Evolutionary conservation across 805 yeast genomes (phyloP), one percentile per base, ranked within the genome.

Genomic region (Wickerhamiella sergipiensis): DNA sequence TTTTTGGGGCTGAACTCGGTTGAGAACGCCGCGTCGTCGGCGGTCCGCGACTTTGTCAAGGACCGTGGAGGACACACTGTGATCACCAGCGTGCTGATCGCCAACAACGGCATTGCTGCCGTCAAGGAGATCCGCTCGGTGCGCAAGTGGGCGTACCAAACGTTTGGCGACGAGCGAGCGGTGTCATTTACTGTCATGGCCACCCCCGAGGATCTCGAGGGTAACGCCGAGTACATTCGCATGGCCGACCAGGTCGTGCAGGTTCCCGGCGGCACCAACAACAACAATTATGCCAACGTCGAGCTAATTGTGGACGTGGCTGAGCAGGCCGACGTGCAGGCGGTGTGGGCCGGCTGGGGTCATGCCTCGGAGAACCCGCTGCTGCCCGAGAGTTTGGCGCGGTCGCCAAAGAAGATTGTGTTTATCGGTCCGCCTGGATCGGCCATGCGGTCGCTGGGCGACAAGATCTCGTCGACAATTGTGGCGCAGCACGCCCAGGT

Each of bases 271-370:
- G 98, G 98, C 51, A 92, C 98, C 51, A 94, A 94, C 72, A 92
- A 92, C 74, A 94, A 92, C 70, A 92, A 92, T 70, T 89, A 89
- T 66, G 99, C 99, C 61, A 92, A 92, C 64, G 99, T 92, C 55
- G 98, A 92, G 59, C 75, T 92, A 55, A 92, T 92, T 67, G 97
- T 92, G 46, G 99, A 92, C 62, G 74, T 92, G 47, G 99, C 99
- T 38, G 98, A 92, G 72, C 83, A 97, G 72, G 83, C 95, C 44
- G 79, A 86, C 58, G 97, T 85, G 51, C 95, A 92, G 67, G 99
- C 98, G 23, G 99, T 92, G 52, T 92, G 99, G 99, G 99, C 99
- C 36, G 99, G 99, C 62, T 92, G 99, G 99, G 99, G 99, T 62
- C 98, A 94, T 67, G 99, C 99, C 26, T 86, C 96, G n/a, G 99